Base-by-base conservation (phyloP, 2,329 filamentous ascomycete species). In the Exophiala sp. region DNA sequence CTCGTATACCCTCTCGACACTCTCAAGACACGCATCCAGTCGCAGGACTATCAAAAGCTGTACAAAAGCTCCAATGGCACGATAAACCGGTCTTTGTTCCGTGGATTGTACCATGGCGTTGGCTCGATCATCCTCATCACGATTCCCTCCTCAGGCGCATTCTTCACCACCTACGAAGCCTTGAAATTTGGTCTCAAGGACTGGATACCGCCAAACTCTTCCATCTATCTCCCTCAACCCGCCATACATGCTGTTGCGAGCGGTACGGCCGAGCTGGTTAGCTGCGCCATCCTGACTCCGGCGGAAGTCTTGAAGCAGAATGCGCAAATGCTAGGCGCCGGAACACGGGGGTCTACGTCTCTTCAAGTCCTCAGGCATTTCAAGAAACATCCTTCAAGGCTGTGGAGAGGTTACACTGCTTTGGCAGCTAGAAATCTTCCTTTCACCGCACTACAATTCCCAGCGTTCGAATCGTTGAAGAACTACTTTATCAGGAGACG, bases 301-400 rank as follows among this genome's bases (percentile, higher is more conserved):
- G 88, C 88, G 11, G 89, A 95, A 66, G 87, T 95, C 6, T 80
- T 95, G 56, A 95, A 96, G 70, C 89, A 95, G 65, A 95, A 95
- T 67, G 88, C 90, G 0, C 89, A 95, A 67, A 89, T 95, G 78
- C 73, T 93, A 1, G 39, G 58, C 43, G 54, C 37, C 45, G 55
- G 29, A 40, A 64, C 11, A 52, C 63, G 9, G 39, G 48, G 19
- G 11, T 55, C 73, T 47, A 75, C 78, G 0, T 80, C 77, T 66
- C 38, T 82, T 4, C 68, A 79, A 64, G 81, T 81, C 0, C 65
- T 85, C 8, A 65, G 67, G 13, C 71, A 72, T 21, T 84, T 86
- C 63, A 71, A 68, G 53, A 74, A 77, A 1, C 73, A 69, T 61
- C 82, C 67, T 59, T 77, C 69, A 59, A 80, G 68, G 51, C 70